These are phyloP conservation scores for Exserohilum rostratum DNA, from an alignment of 2,329 filamentous ascomycete genomes.

Conservation along the genomic window DNA sequence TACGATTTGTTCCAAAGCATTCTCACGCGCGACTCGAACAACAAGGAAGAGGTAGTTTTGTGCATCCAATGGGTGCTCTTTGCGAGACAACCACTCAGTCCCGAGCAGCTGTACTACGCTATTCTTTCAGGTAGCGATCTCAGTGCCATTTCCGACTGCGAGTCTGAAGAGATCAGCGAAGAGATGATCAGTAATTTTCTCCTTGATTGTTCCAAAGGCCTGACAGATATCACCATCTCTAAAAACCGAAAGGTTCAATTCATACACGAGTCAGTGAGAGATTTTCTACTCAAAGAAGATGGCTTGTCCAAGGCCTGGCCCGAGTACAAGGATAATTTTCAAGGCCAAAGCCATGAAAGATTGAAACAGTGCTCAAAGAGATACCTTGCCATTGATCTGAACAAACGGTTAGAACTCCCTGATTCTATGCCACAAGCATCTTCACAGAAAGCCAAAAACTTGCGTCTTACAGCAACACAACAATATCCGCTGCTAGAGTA, in stretches of 20 bases:
- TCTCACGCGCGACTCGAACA: constrained; percentile 49
- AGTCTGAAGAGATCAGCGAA: constrained; percentile 18
- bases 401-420: background rate
- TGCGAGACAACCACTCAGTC: constrained; percentile 16
- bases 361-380: constrained; percentile 50
- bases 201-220: constrained; percentile 33
- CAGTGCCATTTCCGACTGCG: constrained; percentile 13
- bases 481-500: constrained; percentile 57
- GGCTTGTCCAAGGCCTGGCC: constrained; percentile 41
- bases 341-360: constrained; percentile 49
- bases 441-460: background rate
- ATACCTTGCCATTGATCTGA: constrained; percentile 46
- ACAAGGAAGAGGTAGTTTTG: constrained; percentile 14
- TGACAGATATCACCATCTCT: constrained; percentile 23
- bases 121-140: constrained; percentile 18
- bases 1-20: constrained; percentile 4
- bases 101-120: constrained; percentile 23
- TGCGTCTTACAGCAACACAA: constrained; percentile 10
- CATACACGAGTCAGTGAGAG: constrained; percentile 41
- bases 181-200: constrained; percentile 24
- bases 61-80: constrained; percentile 32
- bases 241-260: constrained; percentile 35
- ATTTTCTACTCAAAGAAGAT: constrained; percentile 50
- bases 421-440: constrained; percentile 8
- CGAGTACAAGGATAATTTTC: constrained; percentile 40